Evolutionary conservation across 257 asterid genomes (phyloP).

Genomic region (Salvia rosmarinus): DNA sequence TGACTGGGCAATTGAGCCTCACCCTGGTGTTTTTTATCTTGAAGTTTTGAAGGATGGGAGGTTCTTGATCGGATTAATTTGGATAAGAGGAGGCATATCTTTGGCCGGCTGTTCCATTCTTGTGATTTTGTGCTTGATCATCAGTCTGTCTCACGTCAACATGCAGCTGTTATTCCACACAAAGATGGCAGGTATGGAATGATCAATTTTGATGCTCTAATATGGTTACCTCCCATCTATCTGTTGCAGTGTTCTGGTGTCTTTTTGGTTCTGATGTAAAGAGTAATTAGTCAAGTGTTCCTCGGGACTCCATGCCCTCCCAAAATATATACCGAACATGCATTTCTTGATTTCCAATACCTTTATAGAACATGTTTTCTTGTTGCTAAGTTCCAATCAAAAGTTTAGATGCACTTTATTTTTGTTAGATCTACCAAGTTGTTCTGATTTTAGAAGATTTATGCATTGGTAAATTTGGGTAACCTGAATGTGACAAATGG

Average conservation of each 20-base stretch:
- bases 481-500: neutral
- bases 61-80: conserved; percentile 77
- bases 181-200: conserved; percentile 78
- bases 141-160: conserved; percentile 98
- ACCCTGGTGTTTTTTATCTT: conserved; percentile 81
- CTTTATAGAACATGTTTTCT: conserved; percentile 9
- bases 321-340: conserved; percentile 10
- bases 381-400: conserved; percentile 10
- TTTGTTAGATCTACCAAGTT: conserved; percentile 1
- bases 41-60: conserved; percentile 92
- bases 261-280: neutral
- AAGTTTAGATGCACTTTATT: conserved; percentile 4
- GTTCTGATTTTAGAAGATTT: conserved; percentile 9
- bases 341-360: conserved; percentile 1
- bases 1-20: conserved; percentile 99
- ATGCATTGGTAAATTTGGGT: conserved; percentile 14
- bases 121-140: conserved; percentile 98
- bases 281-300: neutral
- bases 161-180: conserved; percentile 92
- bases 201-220: neutral
- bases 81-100: conserved; percentile 80
- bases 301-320: neutral
- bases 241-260: conserved; percentile 6
- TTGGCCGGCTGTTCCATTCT: conserved; percentile 89
- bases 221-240: conserved; percentile 12